A percentile compares a stretch with the other conserved stretches of the same genome.
Evolutionary conservation across 1,284 basidiomycete species (phyloP).

Genomic region (Flammula alnicola): DNA sequence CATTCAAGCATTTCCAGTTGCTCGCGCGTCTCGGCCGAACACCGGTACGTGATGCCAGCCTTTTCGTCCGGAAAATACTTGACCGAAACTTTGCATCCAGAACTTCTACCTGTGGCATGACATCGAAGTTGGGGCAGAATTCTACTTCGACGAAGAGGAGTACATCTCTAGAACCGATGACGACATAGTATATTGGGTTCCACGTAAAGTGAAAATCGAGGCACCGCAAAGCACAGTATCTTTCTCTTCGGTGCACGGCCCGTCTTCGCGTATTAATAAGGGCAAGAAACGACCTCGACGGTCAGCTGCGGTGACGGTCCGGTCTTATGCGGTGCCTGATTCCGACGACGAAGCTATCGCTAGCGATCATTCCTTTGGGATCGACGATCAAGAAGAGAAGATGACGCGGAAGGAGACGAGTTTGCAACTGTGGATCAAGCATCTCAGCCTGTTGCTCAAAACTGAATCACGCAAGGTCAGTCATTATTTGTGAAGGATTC

Average conservation of each 20-base stretch:
- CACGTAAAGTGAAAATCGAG: constrained; percentile 50
- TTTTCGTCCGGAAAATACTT: neutral
- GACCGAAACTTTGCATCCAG: constrained; percentile 30
- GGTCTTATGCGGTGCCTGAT: constrained; percentile 68
- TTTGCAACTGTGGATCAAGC: constrained; percentile 69
- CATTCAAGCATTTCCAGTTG: constrained; percentile 72
- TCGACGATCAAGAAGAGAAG: constrained; percentile 34
- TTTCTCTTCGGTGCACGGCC: constrained; percentile 22
- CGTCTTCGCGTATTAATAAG: constrained; percentile 19
- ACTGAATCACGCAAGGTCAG: constrained; percentile 70
- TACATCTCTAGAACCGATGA: constrained; percentile 46
- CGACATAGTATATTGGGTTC: constrained; percentile 28
- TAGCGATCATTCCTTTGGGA: constrained; percentile 40
- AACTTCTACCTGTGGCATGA: constrained; percentile 57
- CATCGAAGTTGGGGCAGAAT: constrained; percentile 66
- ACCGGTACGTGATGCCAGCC: constrained; percentile 50
- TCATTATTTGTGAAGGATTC: constrained; percentile 1
- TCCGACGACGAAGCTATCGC: constrained; percentile 71
- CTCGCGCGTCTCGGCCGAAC: constrained; percentile 63
- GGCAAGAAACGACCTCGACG: constrained; percentile 62
- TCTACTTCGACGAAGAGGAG: constrained; percentile 69
- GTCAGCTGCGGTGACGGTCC: constrained; percentile 51
- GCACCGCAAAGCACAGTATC: constrained; percentile 26
- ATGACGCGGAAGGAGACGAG: constrained; percentile 49
- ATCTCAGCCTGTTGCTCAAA: constrained; percentile 59